Evolutionary conservation across 371 early-diverging fungal genomes (phyloP).

Genomic region (Lichtheimia ornata): DNA sequence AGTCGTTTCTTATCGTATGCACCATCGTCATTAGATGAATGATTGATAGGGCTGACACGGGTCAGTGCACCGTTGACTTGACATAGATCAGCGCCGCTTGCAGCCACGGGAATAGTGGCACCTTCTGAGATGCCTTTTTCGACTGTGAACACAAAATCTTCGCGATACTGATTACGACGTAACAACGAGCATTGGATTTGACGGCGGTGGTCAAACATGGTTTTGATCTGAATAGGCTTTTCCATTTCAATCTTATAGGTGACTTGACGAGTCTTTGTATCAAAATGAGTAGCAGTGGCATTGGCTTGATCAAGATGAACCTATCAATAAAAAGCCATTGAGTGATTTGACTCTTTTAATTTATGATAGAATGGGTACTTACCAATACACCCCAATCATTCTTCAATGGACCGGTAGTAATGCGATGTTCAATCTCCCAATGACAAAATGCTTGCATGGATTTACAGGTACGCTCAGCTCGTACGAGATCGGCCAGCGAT

Average conservation of each 20-base stretch:
- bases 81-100: slow-evolving; percentile 32
- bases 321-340: slow-evolving; percentile 14
- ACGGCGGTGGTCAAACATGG: slow-evolving; percentile 49
- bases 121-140: slow-evolving; percentile 47
- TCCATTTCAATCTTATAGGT: slow-evolving; percentile 37
- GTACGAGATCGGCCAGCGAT: slow-evolving; percentile 40
- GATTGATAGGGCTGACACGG: slow-evolving; percentile 12
- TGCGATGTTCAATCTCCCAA: slow-evolving; percentile 39
- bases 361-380: slow-evolving; percentile 9
- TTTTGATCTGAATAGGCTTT: slow-evolving; percentile 41
- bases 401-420: slow-evolving; percentile 21
- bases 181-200: slow-evolving; percentile 43
- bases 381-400: slow-evolving; percentile 44
- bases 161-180: slow-evolving; percentile 22
- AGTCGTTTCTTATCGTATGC: slow-evolving; percentile 14
- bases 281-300: slow-evolving; percentile 39
- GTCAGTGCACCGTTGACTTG: slow-evolving; percentile 41
- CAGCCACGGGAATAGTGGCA: slow-evolving; percentile 25
- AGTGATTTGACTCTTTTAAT: background rate
- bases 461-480: slow-evolving; percentile 40
- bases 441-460: slow-evolving; percentile 37
- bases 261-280: slow-evolving; percentile 32
- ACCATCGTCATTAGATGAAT: background rate
- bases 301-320: slow-evolving; percentile 40
- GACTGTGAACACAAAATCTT: slow-evolving; percentile 37